Evolutionary conservation across 2,329 filamentous ascomycete species (phyloP), one percentile per base, ranked within the genome.

Genomic region (Cytospora piceicola): DNA sequence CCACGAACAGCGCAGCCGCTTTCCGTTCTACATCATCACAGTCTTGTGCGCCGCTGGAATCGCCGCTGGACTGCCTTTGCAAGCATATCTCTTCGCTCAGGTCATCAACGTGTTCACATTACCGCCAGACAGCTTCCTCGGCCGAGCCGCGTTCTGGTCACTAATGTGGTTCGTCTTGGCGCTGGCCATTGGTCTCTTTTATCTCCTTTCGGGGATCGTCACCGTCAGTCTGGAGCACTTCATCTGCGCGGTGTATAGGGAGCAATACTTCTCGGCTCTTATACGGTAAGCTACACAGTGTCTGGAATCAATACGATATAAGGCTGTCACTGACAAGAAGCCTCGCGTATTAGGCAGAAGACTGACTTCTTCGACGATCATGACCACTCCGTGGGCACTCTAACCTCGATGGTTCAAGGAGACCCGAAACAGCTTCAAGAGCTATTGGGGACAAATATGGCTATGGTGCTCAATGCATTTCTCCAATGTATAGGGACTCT

Each of bases 401-500:
- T 90, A 67, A 86, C 86, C 0, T 82, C 86, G 0, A 80, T 83
- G 2, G 74, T 88, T 2, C 81, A 83, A 2, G 77, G 82, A 17
- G 87, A 90, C 63, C 84, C 87, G 0, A 83, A 83, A 68, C 82
- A 86, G 61, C 76, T 90, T 4, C 85, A 89, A 73, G 85, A 90
- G 73, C 78, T 90, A 7, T 82, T 89, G 71, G 85, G 86, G 6
- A 77, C 84, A 55, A 88, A 90, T 72, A 85, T 90, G 82, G 83
- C 87, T 2, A 81, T 91, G 69, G 82, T 86, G 2, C 81, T 81
- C 3, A 34, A 66, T 85, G 88, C 24, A 11, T 72, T 90, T 27
- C 89, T 92, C 73, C 89, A 85, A 58, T 76, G 94, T 3, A 71
- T 86, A 11, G 90, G 90, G 0, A 86, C 85, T 9, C 76, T 92